Evolutionary conservation across 2,329 filamentous ascomycete genomes (phyloP), one percentile per base, ranked within the genome.

Genomic region (Cryphonectria parasitica): DNA sequence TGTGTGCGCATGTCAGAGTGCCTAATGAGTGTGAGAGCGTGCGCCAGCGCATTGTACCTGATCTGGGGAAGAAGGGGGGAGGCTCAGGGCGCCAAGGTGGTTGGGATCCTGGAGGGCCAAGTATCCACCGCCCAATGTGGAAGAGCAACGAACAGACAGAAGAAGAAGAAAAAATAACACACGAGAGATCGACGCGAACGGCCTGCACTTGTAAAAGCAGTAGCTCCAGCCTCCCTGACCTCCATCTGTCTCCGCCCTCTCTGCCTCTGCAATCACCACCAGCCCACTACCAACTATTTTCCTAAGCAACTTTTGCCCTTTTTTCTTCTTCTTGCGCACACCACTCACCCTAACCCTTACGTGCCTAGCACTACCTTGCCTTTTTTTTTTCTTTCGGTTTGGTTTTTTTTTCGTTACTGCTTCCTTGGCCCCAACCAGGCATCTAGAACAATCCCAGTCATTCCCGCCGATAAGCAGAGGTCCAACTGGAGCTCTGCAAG

Each of bases 381-480:
- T 49, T 19, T 49, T 2, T 49, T 49, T 45, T 45, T 45, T n/a
- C n/a, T 45, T 45, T 45, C 19, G 19, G 19, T 45, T 45, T 45
- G 19, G 13, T 41, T 13, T 41, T 41, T 39, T 43, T 43, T 19
- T 58, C 34, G 58, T 64, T 49, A 28, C 63, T 64, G 63, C 43
- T 43, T 25, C 41, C 43, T 25, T 34, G 63, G 41, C 43, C 63
- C 63, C 63, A 64, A 52, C 41, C 63, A 64, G n/a, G 63, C 63
- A 45, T 64, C 43, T 64, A 43, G 39, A 45, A n/a, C 41, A 36
- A 66, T 70, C 68, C 58, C 68, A 66, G 58, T 56, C 66, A 13
- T 19, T 62, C 64, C 56, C 68, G 63, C 68, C 64, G 68, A 70
- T 70, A 70, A 70, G 64, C 58, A 63, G 22, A 56, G 36, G 36